These are phyloP conservation scores for Elongisporangium anandrum DNA, from an alignment of 352 stramenopile species.

Conservation along the genomic window DNA sequence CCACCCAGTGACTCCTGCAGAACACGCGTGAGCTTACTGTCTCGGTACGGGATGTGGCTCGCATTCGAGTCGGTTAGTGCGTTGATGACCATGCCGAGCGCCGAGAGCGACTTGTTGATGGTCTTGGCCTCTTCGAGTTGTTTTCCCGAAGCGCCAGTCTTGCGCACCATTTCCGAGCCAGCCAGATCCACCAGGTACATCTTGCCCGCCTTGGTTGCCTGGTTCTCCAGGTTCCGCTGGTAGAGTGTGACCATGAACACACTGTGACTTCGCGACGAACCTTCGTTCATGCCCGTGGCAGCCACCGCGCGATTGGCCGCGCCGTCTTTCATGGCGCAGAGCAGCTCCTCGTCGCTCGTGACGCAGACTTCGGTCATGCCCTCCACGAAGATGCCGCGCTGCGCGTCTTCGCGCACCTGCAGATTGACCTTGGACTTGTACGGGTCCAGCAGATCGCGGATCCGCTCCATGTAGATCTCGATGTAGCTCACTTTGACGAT, in stretches of 20 bases:
- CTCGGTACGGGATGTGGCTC: constrained; percentile 86
- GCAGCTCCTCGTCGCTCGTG: constrained; percentile 86
- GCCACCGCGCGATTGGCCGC: constrained; percentile 82
- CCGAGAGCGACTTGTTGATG: constrained; percentile 94
- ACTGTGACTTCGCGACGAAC: constrained; percentile 85
- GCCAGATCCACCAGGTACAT: constrained; percentile 93
- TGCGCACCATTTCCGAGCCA: constrained; percentile 93
- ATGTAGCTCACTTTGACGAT: constrained; percentile 93
- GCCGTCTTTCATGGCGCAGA: constrained; percentile 80
- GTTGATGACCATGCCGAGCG: constrained; percentile 94
- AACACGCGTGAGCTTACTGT: constrained; percentile 90
- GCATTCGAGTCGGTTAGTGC: constrained; percentile 81
- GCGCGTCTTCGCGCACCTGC: constrained; percentile 84
- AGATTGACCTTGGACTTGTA: constrained; percentile 91
- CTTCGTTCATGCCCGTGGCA: constrained; percentile 94
- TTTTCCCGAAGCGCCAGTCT: constrained; percentile 87
- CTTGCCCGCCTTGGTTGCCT: constrained; percentile 87
- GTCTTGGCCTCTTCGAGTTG: constrained; percentile 95
- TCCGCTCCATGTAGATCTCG: constrained; percentile 96
- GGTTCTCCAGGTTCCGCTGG: constrained; percentile 84
- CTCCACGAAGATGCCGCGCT: constrained; percentile 91
- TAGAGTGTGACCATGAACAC: constrained; percentile 92
- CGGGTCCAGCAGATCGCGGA: constrained; percentile 90
- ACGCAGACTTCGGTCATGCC: constrained; percentile 93
- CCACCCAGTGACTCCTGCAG: constrained; percentile 92